These are phyloP conservation scores for Phytophthora hibernalis DNA, from an alignment of 352 stramenopile genomes.

Conservation along the genomic window DNA sequence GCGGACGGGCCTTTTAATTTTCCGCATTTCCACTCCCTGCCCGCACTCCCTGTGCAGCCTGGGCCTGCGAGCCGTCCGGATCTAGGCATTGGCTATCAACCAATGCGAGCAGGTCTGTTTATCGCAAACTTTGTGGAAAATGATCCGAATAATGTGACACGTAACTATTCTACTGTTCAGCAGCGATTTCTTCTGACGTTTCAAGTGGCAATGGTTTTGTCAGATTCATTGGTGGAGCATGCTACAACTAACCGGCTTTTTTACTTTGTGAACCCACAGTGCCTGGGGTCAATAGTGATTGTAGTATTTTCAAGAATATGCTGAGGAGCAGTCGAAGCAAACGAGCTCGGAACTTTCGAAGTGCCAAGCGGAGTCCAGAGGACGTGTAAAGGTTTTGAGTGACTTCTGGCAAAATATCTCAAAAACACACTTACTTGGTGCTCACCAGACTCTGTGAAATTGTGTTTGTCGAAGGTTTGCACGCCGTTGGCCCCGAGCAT, in stretches of 20 bases:
- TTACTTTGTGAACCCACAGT: slow-evolving; percentile 2
- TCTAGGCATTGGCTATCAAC: no score
- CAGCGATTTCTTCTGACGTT: slow-evolving; percentile 13
- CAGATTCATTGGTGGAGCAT: slow-evolving; percentile 14
- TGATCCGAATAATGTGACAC: no score
- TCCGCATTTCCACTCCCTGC: no score
- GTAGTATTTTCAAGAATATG: slow-evolving; percentile 13
- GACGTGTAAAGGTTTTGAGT: slow-evolving; percentile 6
- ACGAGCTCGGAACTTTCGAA: no score
- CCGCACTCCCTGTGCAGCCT: no score
- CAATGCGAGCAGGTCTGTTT: no score
- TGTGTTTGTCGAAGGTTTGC: slow-evolving; percentile 1
- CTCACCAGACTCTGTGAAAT: slow-evolving; percentile 6
- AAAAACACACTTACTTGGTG: slow-evolving; percentile 13
- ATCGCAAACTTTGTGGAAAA: no score
- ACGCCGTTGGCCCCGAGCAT: slow-evolving; percentile 6
- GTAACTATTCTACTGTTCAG: no score
- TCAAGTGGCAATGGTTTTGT: slow-evolving; percentile 10
- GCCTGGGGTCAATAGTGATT: neutral
- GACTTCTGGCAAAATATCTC: slow-evolving; percentile 17
- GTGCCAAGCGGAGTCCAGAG: neutral
- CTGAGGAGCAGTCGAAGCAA: neutral
- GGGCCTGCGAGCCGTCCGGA: no score
- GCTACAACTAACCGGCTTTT: neutral
- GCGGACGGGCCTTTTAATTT: no score